Percentiles rank a stretch among this genome's conserved stretches.
phyloP scores from a whole-genome alignment of 495 filamentous ascomycete genomes.

The Apodospora peruviana region DNA sequence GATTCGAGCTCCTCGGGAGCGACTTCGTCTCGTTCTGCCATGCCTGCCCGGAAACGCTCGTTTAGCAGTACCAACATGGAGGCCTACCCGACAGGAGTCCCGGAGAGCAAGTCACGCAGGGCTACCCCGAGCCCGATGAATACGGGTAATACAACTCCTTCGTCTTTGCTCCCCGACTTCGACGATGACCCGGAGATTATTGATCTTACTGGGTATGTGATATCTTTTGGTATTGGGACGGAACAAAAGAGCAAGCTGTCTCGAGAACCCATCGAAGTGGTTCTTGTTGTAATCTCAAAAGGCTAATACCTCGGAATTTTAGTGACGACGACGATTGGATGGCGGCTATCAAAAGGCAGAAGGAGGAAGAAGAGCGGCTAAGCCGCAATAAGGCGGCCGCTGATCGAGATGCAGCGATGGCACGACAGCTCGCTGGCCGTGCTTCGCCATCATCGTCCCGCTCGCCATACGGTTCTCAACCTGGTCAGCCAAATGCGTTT shows the following conservation, averaged over 20 bases:
- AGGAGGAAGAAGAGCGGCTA: constrained; percentile 11
- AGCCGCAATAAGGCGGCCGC: constrained; percentile 6
- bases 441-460: neutral
- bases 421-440: constrained; percentile 6
- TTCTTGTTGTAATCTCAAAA: neutral
- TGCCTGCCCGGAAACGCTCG: constrained; percentile 29
- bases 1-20: constrained; percentile 3
- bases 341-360: constrained; percentile 1
- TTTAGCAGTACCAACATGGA: constrained; percentile 21
- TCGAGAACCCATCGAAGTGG: no score
- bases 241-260: no score
- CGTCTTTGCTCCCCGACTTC: neutral
- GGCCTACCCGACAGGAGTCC: constrained; percentile 2
- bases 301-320: constrained; percentile 1
- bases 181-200: constrained; percentile 13
- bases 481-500: constrained; percentile 6
- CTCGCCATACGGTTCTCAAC: neutral
- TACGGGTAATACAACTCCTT: neutral
- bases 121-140: constrained; percentile 20
- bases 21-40: neutral
- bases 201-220: constrained; percentile 27
- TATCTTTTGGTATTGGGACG: neutral
- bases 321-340: constrained; percentile 15
- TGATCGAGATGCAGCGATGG: constrained; percentile 14
- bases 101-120: constrained; percentile 25